Base-by-base conservation (phyloP, 2,329 filamentous ascomycete genomes). In the Cladosporium halotolerans region DNA sequence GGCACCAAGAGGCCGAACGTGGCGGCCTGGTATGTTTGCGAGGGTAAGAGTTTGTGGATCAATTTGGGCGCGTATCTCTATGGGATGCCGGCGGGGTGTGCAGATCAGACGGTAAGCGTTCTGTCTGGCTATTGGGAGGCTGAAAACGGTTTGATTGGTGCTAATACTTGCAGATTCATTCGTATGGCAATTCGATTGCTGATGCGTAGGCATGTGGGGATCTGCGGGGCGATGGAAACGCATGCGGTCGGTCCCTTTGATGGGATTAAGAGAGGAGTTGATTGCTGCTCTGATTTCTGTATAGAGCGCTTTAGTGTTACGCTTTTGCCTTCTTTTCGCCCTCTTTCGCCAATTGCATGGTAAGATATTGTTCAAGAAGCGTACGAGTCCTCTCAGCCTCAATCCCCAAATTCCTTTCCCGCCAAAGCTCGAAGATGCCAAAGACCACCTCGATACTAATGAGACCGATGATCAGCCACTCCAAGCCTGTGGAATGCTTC, bases 391-490 rank as follows among this genome's bases (percentile, higher is more conserved):
- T 71, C 31, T 67, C 68, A 7, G 68, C 65, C 33, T 76, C 72
- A n/a, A 70, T 66, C 39, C 66, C 66, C 45, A 73, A 73, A 51
- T 72, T 66, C 48, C 75, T 68, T 57, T 89, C 87, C 58, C 83
- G 80, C 70, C 83, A 85, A 45, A 91, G 77, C 53, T 86, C 48
- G 57, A 88, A 76, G 57, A 96, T 76, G 70, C 95, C 92, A 68
- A 97, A 93, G 9, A 85, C 77, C 11, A 97, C 91, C 72, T 99
- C 93, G 33, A 97, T 86, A 1, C 88, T 83, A 66, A 99, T 99
- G 52, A 99, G 79, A 2, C 88, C 77, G 63, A 99, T 97, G 68
- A 99, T 97, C 63, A 95, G 95, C 86, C 89, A 92, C 73, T 97
- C 93, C 9, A 99, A 77, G 52, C 89, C 79, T 31, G 91, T 82